These are phyloP conservation scores for Aspergillus cavernicola DNA, from an alignment of 495 filamentous ascomycete genomes.

Conservation along the genomic window DNA sequence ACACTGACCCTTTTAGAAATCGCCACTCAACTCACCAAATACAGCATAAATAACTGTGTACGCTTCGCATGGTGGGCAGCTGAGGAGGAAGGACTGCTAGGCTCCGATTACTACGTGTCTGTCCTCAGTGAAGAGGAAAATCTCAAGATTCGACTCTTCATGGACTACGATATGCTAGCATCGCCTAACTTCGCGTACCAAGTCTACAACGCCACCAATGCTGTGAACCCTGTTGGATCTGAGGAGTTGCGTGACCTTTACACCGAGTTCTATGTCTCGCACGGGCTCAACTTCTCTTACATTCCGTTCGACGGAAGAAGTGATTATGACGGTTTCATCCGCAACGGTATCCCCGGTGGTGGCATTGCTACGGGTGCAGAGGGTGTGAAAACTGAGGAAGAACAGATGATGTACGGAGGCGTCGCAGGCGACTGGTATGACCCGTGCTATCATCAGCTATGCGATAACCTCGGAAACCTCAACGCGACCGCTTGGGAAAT, in stretches of 20 bases:
- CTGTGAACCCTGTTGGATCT: constrained; percentile 58
- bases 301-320: constrained; percentile 61
- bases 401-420: constrained; percentile 56
- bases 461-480: constrained; percentile 57
- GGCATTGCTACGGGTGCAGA: constrained; percentile 71
- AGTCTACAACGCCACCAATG: constrained; percentile 63
- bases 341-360: constrained; percentile 56
- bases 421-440: constrained; percentile 57
- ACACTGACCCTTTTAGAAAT: constrained; percentile 60
- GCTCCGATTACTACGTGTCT: constrained; percentile 56
- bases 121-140: constrained; percentile 45
- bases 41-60: constrained; percentile 58
- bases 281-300: constrained; percentile 42
- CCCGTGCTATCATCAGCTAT: constrained; percentile 57
- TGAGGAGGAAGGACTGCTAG: constrained; percentile 61
- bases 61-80: constrained; percentile 68
- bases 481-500: constrained; percentile 41
- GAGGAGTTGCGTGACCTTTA: constrained; percentile 61
- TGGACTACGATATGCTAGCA: constrained; percentile 76
- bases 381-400: constrained; percentile 55
- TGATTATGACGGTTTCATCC: constrained; percentile 65
- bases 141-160: constrained; percentile 58
- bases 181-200: constrained; percentile 62
- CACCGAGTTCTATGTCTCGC: constrained; percentile 49
- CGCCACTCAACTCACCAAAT: constrained; percentile 55